These are phyloP conservation scores for Rhizopogon vulgaris DNA, from an alignment of 768 basidiomycete species.

Conservation along the genomic window DNA sequence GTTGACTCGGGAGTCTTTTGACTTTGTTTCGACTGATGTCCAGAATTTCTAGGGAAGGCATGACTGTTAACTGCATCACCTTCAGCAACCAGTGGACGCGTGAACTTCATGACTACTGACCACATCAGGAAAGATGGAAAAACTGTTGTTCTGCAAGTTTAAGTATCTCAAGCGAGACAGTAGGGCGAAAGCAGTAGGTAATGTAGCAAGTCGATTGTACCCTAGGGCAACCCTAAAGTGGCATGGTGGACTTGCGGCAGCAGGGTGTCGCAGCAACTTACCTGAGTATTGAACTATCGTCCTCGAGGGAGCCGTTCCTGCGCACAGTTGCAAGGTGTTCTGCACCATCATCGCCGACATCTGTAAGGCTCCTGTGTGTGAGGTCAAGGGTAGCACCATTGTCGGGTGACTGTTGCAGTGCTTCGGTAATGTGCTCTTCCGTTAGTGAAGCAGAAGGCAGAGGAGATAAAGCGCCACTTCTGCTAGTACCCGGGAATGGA, in stretches of 20 bases:
- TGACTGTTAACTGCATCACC: slow-evolving; percentile 59
- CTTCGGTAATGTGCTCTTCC: slow-evolving; percentile 57
- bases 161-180: slow-evolving; percentile 76
- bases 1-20: slow-evolving; percentile 67
- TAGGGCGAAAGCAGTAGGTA: slow-evolving; percentile 70
- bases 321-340: slow-evolving; percentile 67
- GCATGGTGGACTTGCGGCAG: slow-evolving; percentile 4
- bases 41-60: slow-evolving; percentile 87
- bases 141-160: slow-evolving; percentile 80
- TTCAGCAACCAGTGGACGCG: slow-evolving; percentile 9
- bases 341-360: slow-evolving; percentile 70
- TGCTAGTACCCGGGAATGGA: slow-evolving; percentile 18
- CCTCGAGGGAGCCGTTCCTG: slow-evolving; percentile 37
- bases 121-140: slow-evolving; percentile 79
- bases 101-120: slow-evolving; percentile 42
- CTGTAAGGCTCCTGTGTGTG: slow-evolving; percentile 69
- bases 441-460: slow-evolving; percentile 39
- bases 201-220: slow-evolving; percentile 72
- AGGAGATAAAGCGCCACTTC: slow-evolving; percentile 22
- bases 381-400: slow-evolving; percentile 80
- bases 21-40: slow-evolving; percentile 94
- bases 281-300: slow-evolving; percentile 57
- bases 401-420: slow-evolving; percentile 63
- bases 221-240: slow-evolving; percentile 72
- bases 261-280: slow-evolving; percentile 24